A percentile compares a stretch with the other conserved stretches of the same genome.
Evolutionary conservation across 352 stramenopile species (phyloP).

Genomic region (Albugo laibachii): DNA sequence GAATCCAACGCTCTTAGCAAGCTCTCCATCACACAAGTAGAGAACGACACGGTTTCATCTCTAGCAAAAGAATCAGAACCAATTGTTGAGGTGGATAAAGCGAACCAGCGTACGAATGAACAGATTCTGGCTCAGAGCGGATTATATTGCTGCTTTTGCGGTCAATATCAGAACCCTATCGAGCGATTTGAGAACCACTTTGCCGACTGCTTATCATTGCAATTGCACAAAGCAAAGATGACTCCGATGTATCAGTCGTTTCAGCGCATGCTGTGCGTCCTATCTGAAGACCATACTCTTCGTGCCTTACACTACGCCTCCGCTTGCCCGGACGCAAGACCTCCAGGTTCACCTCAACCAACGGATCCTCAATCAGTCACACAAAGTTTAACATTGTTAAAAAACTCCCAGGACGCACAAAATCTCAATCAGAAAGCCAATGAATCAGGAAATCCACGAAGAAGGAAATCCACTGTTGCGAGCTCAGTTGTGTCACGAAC

Average conservation of each 20-base stretch:
- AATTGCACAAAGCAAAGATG: slow-evolving; percentile 29
- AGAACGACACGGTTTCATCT: background rate
- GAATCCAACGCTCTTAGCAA: slow-evolving; percentile 2
- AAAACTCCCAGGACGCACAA: slow-evolving; percentile 1
- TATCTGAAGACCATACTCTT: slow-evolving; percentile 43
- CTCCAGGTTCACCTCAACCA: slow-evolving; percentile 3
- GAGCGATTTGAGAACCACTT: slow-evolving; percentile 14
- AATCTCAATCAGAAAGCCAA: background rate
- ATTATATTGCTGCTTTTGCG: slow-evolving; percentile 66
- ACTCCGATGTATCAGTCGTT: slow-evolving; percentile 41
- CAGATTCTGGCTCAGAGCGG: slow-evolving; percentile 7
- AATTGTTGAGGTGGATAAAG: too few relatives aligned
- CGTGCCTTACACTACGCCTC: slow-evolving; percentile 53
- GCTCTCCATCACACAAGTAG: slow-evolving; percentile 1
- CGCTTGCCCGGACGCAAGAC: slow-evolving; percentile 30
- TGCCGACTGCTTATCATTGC: slow-evolving; percentile 18
- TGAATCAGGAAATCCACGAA: too few relatives aligned
- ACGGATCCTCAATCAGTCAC: slow-evolving; percentile 10
- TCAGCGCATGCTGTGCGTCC: slow-evolving; percentile 29
- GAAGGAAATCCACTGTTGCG: background rate
- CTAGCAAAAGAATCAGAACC: background rate
- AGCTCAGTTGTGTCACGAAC: background rate
- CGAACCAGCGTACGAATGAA: too few relatives aligned
- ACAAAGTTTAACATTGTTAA: slow-evolving; percentile 24
- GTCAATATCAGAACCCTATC: slow-evolving; percentile 2